Evolutionary conservation across 2,329 filamentous ascomycete species (phyloP), one percentile per base, ranked within the genome.

Genomic region (Penicillium expansum): DNA sequence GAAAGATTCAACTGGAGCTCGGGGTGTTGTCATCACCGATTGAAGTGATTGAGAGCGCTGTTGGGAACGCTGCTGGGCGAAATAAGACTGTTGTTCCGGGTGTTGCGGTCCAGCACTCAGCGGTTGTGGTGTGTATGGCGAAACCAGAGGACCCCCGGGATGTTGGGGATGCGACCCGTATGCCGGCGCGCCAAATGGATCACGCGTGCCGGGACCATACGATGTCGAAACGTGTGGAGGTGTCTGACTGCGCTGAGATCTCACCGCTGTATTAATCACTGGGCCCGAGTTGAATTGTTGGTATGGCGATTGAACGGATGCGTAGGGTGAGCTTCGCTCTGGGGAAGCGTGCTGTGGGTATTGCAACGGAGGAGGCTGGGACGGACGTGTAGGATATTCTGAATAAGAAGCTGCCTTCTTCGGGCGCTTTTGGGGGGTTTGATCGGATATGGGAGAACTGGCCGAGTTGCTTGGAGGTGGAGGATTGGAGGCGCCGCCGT

Each of bases 281-380:
- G 72, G 66, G 22, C 71, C 63, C 20, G 74, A 66, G 29, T 69
- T 69, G 47, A 63, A 65, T 56, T 74, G 72, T 55, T 76, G 74
- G 57, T 77, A 77, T 9, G 75, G 74, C 38, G 76, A 77, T 53
- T 73, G 72, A 38, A 66, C 63, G 30, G 73, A 70, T 49, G 67
- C 67, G 59, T 76, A 76, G 44, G 75, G 69, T 35, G 77, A 69
- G 51, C 72, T 70, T 50, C 68, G 72, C 30, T 74, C 72, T 45
- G 78, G 78, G 43, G 78, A 80, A 57, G 74, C 73, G 57, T 79
- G 72, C 54, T 74, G 72, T 45, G 74, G 71, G 65, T 79, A 77
- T 59, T 79, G 71, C 48, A 78, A 74, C 37, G 74, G 72, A 57
- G 75, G 72, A 59, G 79, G 76, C 60, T 76, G 76, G 29, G 72